These are phyloP conservation scores for Fusarium sp. DNA, from an alignment of 2,329 filamentous ascomycete genomes.

Conservation along the genomic window DNA sequence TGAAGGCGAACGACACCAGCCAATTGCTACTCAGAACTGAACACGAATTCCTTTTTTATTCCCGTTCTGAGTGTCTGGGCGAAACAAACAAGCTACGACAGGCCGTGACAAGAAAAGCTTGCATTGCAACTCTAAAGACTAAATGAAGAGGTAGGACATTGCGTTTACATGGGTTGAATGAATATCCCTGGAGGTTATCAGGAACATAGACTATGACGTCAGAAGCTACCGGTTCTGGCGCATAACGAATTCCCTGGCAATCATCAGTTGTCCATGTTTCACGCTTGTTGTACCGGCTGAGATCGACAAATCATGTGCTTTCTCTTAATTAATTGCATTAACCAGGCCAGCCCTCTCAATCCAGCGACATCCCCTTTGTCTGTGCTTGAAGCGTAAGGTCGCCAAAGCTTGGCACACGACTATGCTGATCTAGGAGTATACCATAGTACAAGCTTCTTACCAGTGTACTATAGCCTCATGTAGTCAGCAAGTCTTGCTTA, in stretches of 20 bases:
- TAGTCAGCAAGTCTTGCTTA: background rate
- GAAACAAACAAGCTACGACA: background rate
- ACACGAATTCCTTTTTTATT: slow-evolving; percentile 1
- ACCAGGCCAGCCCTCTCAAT: background rate
- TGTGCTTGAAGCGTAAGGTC: background rate
- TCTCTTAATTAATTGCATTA: background rate
- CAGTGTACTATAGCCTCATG: background rate
- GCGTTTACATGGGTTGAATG: slow-evolving; percentile 11
- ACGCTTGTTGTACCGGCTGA: background rate
- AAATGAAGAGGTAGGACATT: slow-evolving; percentile 5
- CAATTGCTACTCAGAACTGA: slow-evolving; percentile 17
- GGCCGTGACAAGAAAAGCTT: slow-evolving; percentile 25
- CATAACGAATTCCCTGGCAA: slow-evolving; percentile 6
- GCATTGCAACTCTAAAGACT: slow-evolving; percentile 26
- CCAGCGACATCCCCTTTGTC: background rate
- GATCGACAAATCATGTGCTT: background rate
- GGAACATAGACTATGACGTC: slow-evolving; percentile 30
- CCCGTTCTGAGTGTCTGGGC: background rate
- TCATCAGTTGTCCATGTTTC: slow-evolving; percentile 17
- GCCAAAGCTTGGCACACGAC: background rate
- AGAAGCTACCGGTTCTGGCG: slow-evolving; percentile 11
- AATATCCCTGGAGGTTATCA: slow-evolving; percentile 3
- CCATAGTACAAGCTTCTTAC: background rate
- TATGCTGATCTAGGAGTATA: background rate
- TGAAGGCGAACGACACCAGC: slow-evolving; percentile 13